Conservation (phyloP, 164 flowering plant genomes). For the Stephania cephalantha region DNA sequence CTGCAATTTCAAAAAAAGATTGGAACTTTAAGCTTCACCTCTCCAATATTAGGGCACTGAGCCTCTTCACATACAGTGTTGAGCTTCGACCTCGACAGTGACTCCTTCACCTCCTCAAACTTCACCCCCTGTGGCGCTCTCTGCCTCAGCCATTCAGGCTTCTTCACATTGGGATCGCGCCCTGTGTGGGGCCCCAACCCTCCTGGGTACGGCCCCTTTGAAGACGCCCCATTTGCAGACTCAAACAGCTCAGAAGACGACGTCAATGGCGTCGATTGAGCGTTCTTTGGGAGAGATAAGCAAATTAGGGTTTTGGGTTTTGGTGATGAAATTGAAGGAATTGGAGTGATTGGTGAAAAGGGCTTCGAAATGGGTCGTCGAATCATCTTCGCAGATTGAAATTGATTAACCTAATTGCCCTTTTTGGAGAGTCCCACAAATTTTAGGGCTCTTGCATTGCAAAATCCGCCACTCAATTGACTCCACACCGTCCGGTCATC, state of each 20-base stretch:
- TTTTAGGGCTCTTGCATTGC: no score
- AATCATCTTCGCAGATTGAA: slow-evolving; percentile 12
- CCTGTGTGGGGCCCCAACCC: slow-evolving; percentile 76
- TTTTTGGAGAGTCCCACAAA: no score
- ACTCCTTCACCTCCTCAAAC: slow-evolving; percentile 64
- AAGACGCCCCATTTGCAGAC: slow-evolving; percentile 14
- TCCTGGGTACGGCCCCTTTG: slow-evolving; percentile 27
- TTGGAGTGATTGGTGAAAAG: slow-evolving; percentile 13
- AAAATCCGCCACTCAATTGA: no score
- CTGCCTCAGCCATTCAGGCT: slow-evolving; percentile 87
- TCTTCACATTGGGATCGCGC: slow-evolving; percentile 74
- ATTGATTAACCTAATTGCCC: no score
- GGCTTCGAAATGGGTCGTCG: slow-evolving; percentile 20
- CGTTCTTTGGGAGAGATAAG: neutral
- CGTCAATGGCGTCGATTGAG: neutral
- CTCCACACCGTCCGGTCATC: no score
- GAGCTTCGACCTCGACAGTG: slow-evolving; percentile 58
- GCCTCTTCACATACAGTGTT: slow-evolving; percentile 96
- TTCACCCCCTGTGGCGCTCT: slow-evolving; percentile 75
- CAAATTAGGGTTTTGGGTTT: slow-evolving; percentile 13
- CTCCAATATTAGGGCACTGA: slow-evolving; percentile 94
- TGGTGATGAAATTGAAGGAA: slow-evolving; percentile 8
- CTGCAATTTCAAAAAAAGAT: neutral
- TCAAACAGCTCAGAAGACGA: slow-evolving; percentile 24
- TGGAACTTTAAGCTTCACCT: slow-evolving; percentile 31